A percentile compares a stretch with the other conserved stretches of the same genome.
Evolutionary conservation across 495 filamentous ascomycete species (phyloP).

Genomic region (Pyrenula aspistea): DNA sequence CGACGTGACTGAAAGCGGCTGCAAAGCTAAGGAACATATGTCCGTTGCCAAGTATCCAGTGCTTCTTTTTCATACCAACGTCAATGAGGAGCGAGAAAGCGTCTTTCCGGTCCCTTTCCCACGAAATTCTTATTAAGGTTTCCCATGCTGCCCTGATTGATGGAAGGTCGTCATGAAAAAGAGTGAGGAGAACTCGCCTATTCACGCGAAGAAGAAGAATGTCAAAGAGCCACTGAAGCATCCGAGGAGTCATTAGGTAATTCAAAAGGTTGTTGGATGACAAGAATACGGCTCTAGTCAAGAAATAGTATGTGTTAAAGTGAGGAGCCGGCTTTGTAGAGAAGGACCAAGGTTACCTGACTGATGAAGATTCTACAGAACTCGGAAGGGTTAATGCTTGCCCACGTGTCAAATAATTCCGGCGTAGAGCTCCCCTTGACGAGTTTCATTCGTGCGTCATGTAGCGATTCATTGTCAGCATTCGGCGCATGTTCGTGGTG

Average conservation of each 20-base stretch:
- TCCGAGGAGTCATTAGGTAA: neutral
- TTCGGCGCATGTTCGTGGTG: neutral
- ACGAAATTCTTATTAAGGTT: neutral
- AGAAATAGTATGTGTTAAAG: neutral
- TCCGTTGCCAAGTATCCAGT: neutral
- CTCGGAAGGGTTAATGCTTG: neutral
- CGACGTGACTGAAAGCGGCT: neutral
- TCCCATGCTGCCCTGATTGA: neutral
- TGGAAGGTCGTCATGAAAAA: neutral
- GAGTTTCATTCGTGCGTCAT: neutral
- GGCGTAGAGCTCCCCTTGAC: neutral
- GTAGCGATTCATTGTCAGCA: neutral
- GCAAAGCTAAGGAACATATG: neutral
- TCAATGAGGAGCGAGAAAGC: neutral
- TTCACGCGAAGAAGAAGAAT: neutral
- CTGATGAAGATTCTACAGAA: neutral
- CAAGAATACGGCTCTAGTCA: neutral
- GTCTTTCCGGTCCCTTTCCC: neutral
- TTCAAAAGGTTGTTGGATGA: neutral
- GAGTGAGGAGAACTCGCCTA: neutral
- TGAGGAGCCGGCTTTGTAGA: neutral
- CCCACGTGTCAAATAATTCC: neutral
- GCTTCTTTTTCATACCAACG: neutral
- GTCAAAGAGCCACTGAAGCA: neutral
- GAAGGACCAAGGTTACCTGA: neutral